Percentiles rank a stretch among this genome's conserved stretches.
Conservation (phyloP, 805 yeast species). For the Sungouiozyma ichnusensis region DNA sequence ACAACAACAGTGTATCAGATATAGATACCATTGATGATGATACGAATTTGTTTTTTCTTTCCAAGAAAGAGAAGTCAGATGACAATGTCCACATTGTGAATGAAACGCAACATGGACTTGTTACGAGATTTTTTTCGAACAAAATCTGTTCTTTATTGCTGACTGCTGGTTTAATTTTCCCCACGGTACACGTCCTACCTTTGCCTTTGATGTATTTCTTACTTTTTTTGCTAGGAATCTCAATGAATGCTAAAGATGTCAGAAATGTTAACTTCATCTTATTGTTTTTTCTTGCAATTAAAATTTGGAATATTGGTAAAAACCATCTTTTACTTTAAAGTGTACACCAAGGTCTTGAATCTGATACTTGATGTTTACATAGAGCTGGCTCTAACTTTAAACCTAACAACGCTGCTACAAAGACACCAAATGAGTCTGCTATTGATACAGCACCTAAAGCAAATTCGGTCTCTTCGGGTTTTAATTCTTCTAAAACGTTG, state of each 20-base stretch:
- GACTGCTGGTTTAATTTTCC: not conserved
- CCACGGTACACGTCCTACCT: not conserved
- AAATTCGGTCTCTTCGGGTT: conserved; percentile 52
- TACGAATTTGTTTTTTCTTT: not conserved
- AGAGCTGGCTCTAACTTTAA: conserved; percentile 62
- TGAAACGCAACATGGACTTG: not conserved
- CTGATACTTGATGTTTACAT: conserved; percentile 57
- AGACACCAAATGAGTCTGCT: conserved; percentile 78
- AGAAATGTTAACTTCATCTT: too few species aligned
- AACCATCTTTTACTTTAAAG: too few species aligned
- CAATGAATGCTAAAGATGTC: not conserved
- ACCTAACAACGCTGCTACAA: conserved; percentile 68
- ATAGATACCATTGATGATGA: not conserved
- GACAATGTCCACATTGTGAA: not conserved
- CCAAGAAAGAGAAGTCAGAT: not conserved
- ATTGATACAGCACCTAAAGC: conserved; percentile 76
- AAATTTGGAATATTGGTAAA: not conserved
- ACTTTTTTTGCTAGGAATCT: not conserved
- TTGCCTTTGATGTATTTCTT: not conserved
- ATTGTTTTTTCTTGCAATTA: not conserved
- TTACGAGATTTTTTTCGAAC: not conserved
- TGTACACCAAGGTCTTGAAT: conserved; percentile 81
- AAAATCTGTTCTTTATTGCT: not conserved
- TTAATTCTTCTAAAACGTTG: conserved; percentile 53
- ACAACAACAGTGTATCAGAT: not conserved